These are phyloP conservation scores for Penicillium sp. DNA, from an alignment of 2,329 filamentous ascomycete genomes.

Conservation along the genomic window DNA sequence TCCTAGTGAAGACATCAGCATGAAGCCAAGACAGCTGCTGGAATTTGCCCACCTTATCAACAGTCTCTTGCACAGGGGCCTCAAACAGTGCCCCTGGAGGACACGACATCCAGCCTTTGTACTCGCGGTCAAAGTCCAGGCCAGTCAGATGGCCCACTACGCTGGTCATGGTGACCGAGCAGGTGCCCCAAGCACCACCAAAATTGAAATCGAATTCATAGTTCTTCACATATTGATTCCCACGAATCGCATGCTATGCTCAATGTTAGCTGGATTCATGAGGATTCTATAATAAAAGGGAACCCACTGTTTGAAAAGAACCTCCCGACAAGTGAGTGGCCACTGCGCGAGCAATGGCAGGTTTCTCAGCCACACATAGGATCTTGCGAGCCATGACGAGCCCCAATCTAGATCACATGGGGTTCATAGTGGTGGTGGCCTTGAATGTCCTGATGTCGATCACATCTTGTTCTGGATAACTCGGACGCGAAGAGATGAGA, in stretches of 20 bases:
- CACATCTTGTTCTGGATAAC: conserved; percentile 14
- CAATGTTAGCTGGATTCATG: conserved; percentile 15
- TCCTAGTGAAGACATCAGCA: conserved; percentile 51
- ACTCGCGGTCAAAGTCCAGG: conserved; percentile 71
- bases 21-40: neutral
- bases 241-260: conserved; percentile 62
- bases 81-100: conserved; percentile 77
- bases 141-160: conserved; percentile 83
- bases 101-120: conserved; percentile 77
- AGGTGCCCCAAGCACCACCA: conserved; percentile 72
- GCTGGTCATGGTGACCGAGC: conserved; percentile 87
- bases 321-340: conserved; percentile 85
- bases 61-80: conserved; percentile 66
- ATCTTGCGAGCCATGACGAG: conserved; percentile 52
- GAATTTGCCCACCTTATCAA: conserved; percentile 58
- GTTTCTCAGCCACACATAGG: conserved; percentile 81
- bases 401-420: conserved; percentile 6
- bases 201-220: conserved; percentile 92
- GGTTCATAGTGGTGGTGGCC: conserved; percentile 6
- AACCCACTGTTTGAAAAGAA: conserved; percentile 63
- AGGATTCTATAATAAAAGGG: neutral
- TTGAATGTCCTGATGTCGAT: conserved; percentile 4
- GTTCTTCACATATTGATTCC: conserved; percentile 83
- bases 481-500: conserved; percentile 11
- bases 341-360: conserved; percentile 92